Base-by-base conservation (phyloP, 192 early-diverging fungal species). In the Podila verticillata region DNA sequence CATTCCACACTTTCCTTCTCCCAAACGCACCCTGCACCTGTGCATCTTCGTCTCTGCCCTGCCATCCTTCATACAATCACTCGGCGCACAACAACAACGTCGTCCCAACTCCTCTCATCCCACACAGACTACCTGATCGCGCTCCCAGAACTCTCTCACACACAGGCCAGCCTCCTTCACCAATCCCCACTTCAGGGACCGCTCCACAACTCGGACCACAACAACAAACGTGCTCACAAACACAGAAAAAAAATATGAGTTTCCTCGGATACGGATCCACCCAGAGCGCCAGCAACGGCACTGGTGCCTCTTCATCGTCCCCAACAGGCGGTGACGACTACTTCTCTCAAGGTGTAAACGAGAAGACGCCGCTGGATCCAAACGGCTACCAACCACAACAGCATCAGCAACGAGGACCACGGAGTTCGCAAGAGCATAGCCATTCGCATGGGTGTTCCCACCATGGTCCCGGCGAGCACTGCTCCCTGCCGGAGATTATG, bases 201-300 rank as follows among this genome's bases (percentile, higher is more conserved):
- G 39, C 39, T 15, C 39, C 39, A 44, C 39, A 44, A 44, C 39
- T 44, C 13, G 39, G 39, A 44, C 39, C 39, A 44, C 13, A 44
- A 44, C 39, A 44, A 44, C 15, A 44, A 44, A 44, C 13, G 13
- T 44, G 36, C 36, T 36, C 35, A 39, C 7, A 39, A 39, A 39
- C n/a, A 35, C 6, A 35, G 9, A 35, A 35, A 28, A 32, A 10
- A 36, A 58, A 70, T 51, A 79, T 79, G 75, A 71, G 75, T 34
- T 79, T 67, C 54, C 24, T 66, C 2, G 75, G 67, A 47, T 79
- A 79, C 30, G 75, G 75, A 20, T 29, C 75, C 35, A 79, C 68
- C 13, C 59, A 65, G 48, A 31, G 66, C 28, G 44, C 49, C 44
- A 60, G 24, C 48, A 72, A 66, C 31, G 59, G 66, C 35, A 47